Conservation (phyloP, 768 basidiomycete species). For the Suillus weaverae region DNA sequence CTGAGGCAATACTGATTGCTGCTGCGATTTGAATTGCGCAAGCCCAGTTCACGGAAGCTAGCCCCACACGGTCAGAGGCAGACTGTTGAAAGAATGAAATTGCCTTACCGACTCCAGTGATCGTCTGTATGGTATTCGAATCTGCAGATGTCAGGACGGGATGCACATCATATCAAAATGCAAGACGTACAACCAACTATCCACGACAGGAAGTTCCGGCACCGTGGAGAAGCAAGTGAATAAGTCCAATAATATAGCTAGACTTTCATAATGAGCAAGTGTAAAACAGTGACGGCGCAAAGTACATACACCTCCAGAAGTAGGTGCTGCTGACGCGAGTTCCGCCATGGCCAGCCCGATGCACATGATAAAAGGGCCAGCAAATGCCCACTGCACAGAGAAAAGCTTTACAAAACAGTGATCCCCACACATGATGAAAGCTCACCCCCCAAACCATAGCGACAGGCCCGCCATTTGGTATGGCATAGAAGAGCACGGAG, state of each 20-base stretch:
- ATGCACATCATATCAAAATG: background rate
- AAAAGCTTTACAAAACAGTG: background rate
- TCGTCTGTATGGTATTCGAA: conserved; percentile 28
- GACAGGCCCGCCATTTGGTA: background rate
- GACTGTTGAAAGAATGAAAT: background rate
- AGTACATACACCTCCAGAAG: conserved; percentile 1
- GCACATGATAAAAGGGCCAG: conserved; percentile 58
- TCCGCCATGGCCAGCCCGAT: conserved; percentile 74
- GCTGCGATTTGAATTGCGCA: background rate
- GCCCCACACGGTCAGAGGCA: background rate
- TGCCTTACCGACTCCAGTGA: conserved; percentile 33
- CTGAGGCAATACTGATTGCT: conserved; percentile 38
- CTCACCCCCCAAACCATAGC: conserved; percentile 1
- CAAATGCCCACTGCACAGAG: conserved; percentile 57
- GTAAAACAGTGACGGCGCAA: background rate
- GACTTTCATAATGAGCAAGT: conserved; percentile 16
- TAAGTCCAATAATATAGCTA: conserved; percentile 2
- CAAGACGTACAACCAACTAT: conserved; percentile 47
- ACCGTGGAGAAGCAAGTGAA: background rate
- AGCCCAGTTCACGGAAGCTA: background rate
- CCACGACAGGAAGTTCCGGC: background rate
- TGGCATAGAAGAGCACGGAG: conserved; percentile 6
- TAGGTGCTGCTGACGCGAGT: conserved; percentile 33
- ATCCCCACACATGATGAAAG: background rate
- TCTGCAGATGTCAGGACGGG: background rate